Evolutionary conservation across 257 asterid genomes (phyloP), one percentile per base, ranked within the genome.

Genomic region (Scutellaria baicalensis): DNA sequence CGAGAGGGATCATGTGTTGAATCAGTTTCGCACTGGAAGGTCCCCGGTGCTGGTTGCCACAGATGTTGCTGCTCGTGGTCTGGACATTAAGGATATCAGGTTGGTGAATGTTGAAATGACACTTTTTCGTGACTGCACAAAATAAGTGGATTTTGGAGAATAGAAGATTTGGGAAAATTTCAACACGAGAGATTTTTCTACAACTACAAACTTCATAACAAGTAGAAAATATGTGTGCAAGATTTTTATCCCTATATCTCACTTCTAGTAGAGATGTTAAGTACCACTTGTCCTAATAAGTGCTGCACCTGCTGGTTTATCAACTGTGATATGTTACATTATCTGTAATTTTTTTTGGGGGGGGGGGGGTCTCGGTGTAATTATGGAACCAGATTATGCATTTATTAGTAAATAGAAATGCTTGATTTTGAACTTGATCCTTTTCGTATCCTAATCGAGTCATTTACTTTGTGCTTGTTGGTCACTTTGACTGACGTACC

Each of bases 1-100:
- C 8, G 98, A 94, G 82, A 89, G 99, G 82, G 99, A 94, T 79
- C 75, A 84, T 68, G 95, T 89, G 72, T 79, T 94, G 85, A 89
- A 61, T 80, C 96, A 94, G 86, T 94, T 94, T 49, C 95, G 95
- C 50, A 68, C 72, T 17, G 99, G 98, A 70, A 88, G 86, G 78
- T 83, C 93, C 60, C 98, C 97, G 2, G 79, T 94, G 54, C 97
- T 94, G 68, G 99, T 94, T 18, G 99, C 99, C 62, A 94, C 98
- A 61, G 99, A 94, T 86, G 99, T 94, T 38, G 98, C 99, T 64
- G 98, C 99, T 54, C 97, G 99, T 66, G 99, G 99, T 75, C 83
- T 94, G 65, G 99, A 94, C 81, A 80, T 94, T 52, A 94, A 94
- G 81, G 99, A 94, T 85, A 89, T 94, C 84, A 91, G 96, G 98